A percentile compares a stretch with the other conserved stretches of the same genome.
These are phyloP conservation scores for Terana coerulea DNA, from an alignment of 768 basidiomycete species.

Conservation along the genomic window DNA sequence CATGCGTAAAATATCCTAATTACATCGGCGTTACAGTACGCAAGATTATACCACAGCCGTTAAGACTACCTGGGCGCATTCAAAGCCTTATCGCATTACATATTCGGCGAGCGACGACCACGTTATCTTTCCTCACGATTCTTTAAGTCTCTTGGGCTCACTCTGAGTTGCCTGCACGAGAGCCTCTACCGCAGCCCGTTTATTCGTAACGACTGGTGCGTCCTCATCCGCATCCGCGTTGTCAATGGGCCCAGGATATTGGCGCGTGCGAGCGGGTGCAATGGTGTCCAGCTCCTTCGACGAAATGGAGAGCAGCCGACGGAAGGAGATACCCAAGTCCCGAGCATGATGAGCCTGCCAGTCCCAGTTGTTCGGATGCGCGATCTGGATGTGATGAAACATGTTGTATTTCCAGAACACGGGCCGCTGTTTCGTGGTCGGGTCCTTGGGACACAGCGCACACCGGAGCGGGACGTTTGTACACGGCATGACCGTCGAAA, in stretches of 20 bases:
- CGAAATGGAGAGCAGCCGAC: not conserved
- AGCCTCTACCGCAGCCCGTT: conserved; percentile 2
- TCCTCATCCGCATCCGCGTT: not conserved
- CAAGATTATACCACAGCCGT: too few species aligned
- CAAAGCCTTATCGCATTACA: too few species aligned
- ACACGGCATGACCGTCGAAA: conserved; percentile 3
- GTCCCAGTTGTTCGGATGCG: conserved; percentile 4
- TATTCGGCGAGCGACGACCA: too few species aligned
- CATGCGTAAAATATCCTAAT: too few species aligned
- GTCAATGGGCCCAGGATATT: conserved; percentile 1
- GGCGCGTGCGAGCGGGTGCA: not conserved
- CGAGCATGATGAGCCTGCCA: not conserved
- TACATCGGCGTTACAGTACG: too few species aligned
- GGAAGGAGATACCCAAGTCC: not conserved
- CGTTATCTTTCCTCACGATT: too few species aligned
- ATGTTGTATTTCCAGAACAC: conserved; percentile 8
- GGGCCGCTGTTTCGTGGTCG: not conserved
- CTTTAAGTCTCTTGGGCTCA: not conserved
- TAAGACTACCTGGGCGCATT: too few species aligned
- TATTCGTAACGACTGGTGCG: not conserved
- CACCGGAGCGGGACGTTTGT: conserved; percentile 1
- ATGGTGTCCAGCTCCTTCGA: not conserved
- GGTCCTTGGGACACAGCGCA: conserved; percentile 1
- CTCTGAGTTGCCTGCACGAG: not conserved
- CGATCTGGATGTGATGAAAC: conserved; percentile 4